A percentile compares a stretch with the other conserved stretches of the same genome.
Evolutionary conservation across 331 rosid species (phyloP).

Genomic region (Pyracantha coccinea): DNA sequence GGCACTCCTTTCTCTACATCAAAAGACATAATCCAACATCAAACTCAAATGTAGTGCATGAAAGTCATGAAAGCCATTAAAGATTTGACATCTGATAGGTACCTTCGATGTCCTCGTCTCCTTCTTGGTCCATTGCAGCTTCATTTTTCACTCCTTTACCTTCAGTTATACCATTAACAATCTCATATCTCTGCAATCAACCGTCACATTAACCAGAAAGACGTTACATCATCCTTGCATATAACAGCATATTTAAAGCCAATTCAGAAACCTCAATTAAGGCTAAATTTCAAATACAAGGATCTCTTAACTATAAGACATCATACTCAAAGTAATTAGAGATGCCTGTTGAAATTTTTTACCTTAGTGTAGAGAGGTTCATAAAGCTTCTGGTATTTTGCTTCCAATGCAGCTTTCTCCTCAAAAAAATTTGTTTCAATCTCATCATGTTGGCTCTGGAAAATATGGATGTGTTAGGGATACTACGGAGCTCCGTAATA

Average conservation of each 20-base stretch:
- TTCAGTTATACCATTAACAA: conserved; percentile 53
- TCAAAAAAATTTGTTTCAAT: conserved; percentile 44
- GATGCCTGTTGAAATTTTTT: neutral
- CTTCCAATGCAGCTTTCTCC: conserved; percentile 56
- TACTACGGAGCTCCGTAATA: neutral
- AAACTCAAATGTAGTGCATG: conserved; percentile 10
- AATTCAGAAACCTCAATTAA: neutral
- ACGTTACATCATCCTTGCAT: neutral
- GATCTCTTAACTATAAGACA: neutral
- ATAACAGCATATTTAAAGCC: neutral
- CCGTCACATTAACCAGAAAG: neutral
- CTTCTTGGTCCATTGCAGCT: conserved; percentile 24
- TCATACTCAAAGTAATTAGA: conserved; percentile 7
- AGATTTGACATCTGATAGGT: neutral
- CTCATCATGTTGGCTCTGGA: conserved; percentile 43
- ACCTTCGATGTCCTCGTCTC: conserved; percentile 33
- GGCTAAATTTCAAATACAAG: neutral
- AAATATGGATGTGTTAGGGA: neutral
- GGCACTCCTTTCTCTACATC: conserved; percentile 67
- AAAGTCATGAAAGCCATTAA: neutral
- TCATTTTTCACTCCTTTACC: conserved; percentile 38
- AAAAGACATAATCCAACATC: conserved; percentile 14
- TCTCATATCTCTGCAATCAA: conserved; percentile 51
- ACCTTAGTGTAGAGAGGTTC: conserved; percentile 56
- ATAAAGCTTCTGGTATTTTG: conserved; percentile 53